Conservation (phyloP, 2,329 filamentous ascomycete genomes). For the Botrytis medusae region DNA sequence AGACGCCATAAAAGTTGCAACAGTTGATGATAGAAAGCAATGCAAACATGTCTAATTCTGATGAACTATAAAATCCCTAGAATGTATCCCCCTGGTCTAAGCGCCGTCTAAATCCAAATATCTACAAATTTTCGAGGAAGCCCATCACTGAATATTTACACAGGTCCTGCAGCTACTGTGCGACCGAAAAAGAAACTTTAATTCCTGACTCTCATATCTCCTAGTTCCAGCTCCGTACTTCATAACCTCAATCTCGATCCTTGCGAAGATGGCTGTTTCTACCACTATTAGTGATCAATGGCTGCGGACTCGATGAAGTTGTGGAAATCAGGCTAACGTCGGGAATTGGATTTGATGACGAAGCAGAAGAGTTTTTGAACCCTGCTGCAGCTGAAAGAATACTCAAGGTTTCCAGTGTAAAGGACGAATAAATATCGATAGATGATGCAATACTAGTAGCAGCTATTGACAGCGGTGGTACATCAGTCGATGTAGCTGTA, state of each 20-base stretch:
- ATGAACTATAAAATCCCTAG: neutral
- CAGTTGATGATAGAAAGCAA: neutral
- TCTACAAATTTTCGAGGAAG: neutral
- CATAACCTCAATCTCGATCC: neutral
- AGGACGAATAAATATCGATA: neutral
- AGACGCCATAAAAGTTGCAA: neutral
- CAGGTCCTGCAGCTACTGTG: neutral
- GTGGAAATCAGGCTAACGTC: neutral
- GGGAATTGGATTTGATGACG: neutral
- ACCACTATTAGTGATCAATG: neutral
- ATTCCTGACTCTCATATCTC: neutral
- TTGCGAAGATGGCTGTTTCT: neutral
- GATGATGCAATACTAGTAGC: neutral
- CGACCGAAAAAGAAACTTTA: too few species aligned
- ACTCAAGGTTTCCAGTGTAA: neutral
- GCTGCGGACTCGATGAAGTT: neutral
- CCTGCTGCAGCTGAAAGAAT: neutral
- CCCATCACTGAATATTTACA: neutral
- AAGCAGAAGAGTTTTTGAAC: neutral
- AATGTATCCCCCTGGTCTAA: neutral
- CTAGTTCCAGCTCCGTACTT: neutral
- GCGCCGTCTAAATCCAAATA: neutral
- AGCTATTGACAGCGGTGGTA: neutral
- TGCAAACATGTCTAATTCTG: neutral
- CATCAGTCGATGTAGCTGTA: neutral